Conservation (phyloP, 306 rosid species). For the Vigna trinervia region DNA sequence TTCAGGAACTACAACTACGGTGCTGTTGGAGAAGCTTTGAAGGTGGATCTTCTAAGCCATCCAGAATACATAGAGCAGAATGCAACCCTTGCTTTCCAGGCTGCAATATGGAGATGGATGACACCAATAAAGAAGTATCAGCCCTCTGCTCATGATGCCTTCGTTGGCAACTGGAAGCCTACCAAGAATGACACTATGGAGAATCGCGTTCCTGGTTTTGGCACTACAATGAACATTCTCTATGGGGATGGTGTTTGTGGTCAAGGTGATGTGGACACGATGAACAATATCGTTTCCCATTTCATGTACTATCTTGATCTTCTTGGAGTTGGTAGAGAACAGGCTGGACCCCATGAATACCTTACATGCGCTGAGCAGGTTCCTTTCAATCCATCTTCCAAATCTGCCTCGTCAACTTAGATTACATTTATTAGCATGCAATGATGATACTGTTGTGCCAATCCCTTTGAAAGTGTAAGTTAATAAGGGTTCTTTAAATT, state of each 20-base stretch:
- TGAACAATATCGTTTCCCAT: conserved; percentile 85
- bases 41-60: conserved; percentile 72
- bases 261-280: conserved; percentile 75
- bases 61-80: conserved; percentile 97
- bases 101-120: conserved; percentile 95
- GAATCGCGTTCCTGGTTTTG: conserved; percentile 85
- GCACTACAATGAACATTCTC: conserved; percentile 89
- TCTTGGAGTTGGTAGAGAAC: conserved; percentile 75
- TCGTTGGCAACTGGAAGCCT: conserved; percentile 95
- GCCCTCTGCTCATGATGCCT: conserved; percentile 86
- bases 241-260: conserved; percentile 84
- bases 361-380: conserved; percentile 81
- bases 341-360: conserved; percentile 68
- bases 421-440: conserved; percentile 45
- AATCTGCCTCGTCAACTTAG: conserved; percentile 63
- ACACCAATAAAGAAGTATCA: conserved; percentile 73
- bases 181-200: conserved; percentile 81
- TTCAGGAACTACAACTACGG: conserved; percentile 95
- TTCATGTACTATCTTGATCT: conserved; percentile 81
- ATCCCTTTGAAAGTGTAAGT: conserved; percentile 41
- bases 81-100: conserved; percentile 92
- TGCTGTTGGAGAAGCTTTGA: conserved; percentile 72
- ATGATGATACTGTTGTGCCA: conserved; percentile 43
- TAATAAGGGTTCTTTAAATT: conserved; percentile 59
- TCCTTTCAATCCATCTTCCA: conserved; percentile 71